Percentiles rank a stretch among this genome's conserved stretches.
These are phyloP conservation scores for Cutaneotrichosporon sp. DNA, from an alignment of 1,284 basidiomycete species.

Conservation along the genomic window DNA sequence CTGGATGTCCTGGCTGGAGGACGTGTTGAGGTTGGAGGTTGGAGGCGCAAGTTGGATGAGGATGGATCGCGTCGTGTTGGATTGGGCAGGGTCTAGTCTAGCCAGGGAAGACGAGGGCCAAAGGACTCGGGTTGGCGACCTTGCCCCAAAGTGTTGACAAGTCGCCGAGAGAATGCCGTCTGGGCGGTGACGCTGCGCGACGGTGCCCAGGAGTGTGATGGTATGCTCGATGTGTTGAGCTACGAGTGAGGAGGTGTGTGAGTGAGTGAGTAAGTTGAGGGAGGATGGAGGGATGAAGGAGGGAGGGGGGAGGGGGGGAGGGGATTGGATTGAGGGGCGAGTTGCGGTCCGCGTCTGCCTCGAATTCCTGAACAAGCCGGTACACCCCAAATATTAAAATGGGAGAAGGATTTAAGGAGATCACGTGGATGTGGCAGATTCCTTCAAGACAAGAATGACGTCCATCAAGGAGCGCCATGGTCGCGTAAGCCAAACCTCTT, in stretches of 20 bases:
- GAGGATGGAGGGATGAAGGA: neutral
- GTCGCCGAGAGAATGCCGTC: neutral
- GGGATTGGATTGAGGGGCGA: neutral
- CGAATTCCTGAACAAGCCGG: neutral
- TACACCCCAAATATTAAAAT: too few species aligned
- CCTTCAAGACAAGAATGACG: too few species aligned
- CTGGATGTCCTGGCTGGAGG: neutral
- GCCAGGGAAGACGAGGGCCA: neutral
- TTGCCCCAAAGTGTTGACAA: too few species aligned
- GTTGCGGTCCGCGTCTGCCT: too few species aligned
- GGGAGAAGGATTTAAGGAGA: too few species aligned
- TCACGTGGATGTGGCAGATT: too few species aligned
- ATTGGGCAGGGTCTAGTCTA: neutral
- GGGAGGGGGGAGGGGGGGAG: neutral
- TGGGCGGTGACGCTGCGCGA: neutral
- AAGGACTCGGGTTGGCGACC: neutral
- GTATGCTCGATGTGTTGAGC: neutral
- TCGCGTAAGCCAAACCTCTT: too few species aligned
- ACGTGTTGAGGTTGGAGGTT: neutral
- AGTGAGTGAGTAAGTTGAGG: neutral
- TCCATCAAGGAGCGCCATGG: too few species aligned
- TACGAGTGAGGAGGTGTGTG: neutral
- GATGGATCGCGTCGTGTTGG: conserved; percentile 1
- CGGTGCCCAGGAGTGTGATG: neutral
- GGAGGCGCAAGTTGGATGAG: neutral